Evolutionary conservation across 306 rosid species (phyloP).

Genomic region (Ormosia emarginata): DNA sequence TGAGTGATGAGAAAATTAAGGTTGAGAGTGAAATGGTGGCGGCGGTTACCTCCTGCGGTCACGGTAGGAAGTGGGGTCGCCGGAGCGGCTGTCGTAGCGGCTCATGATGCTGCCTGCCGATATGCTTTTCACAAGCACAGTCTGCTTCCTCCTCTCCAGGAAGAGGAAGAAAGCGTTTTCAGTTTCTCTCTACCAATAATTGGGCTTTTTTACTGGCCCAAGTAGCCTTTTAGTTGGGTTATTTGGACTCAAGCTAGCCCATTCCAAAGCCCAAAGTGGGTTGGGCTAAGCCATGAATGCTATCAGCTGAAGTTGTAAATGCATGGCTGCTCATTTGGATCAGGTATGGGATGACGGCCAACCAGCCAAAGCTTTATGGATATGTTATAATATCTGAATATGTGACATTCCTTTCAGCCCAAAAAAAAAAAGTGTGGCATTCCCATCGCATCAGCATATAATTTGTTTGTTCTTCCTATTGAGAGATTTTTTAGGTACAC

Average conservation of each 20-base stretch:
- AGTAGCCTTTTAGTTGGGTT: no score
- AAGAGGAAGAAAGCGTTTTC: background rate
- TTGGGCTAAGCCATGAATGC: no score
- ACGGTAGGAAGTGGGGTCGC: conserved; percentile 89
- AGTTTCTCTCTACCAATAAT: background rate
- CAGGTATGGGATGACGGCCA: conserved; percentile 16
- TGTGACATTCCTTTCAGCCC: no score
- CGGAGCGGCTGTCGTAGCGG: conserved; percentile 94
- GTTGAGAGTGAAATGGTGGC: background rate
- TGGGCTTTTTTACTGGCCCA: no score
- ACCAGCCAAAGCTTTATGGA: conserved; percentile 25
- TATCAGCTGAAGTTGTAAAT: background rate
- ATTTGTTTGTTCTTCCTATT: background rate
- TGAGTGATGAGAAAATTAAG: background rate
- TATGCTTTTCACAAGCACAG: background rate
- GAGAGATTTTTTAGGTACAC: background rate
- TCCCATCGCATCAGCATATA: background rate
- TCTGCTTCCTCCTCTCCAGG: background rate
- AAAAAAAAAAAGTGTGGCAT: no score
- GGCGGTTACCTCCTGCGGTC: conserved; percentile 74
- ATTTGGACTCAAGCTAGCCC: no score
- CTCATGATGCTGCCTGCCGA: conserved; percentile 46
- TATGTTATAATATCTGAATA: conserved; percentile 12
- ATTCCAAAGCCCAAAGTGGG: no score
- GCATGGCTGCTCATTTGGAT: conserved; percentile 14